Base-by-base conservation (phyloP, 257 asterid genomes). In the Eustoma russellianum region DNA sequence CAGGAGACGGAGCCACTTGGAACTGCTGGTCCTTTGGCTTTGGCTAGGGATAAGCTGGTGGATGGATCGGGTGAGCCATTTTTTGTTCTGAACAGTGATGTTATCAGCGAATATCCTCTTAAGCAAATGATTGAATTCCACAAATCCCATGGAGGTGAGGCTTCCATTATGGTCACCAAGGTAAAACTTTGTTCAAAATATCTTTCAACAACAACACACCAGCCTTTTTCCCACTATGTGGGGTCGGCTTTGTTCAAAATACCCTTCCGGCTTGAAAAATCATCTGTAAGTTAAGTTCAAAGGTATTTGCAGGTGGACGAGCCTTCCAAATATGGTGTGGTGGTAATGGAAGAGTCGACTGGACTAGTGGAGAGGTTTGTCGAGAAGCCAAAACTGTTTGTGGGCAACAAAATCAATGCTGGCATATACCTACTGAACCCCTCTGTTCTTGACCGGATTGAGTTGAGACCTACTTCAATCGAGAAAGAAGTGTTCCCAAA, bases 1-100 rank as follows among this genome's bases (percentile, higher is more conserved):
- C 95, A 85, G 69, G 98, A 91, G 80, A 91, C 94, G 30, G 98
- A 91, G 70, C 98, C 98, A 13, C 96, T 91, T 46, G 96, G 98
- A 59, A 91, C 98, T 46, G 98, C 98, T 17, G 96, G 98, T 46
- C 98, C 98, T 57, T 94, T 91, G 66, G 98, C 98, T 68, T 74
- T 91, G 87, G 96, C 98, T 59, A 70, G 96, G 79, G 91, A 90
- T 66, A 86, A 86, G 71, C 79, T 90, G 68, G 38, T 83, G 33
- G 98, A 82, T 64, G 73, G 68, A 54, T 86, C 96, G 11, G 92
- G 95, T 52, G 89, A 84, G 59, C 98, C 98, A 5, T 86, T 91
- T 70, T 91, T 91, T 34, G 96, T 91, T 74, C 96, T 90, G 53
- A 90, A 90, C 66, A 86, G 98, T 73, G 97, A 88, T 70, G 97